Evolutionary conservation across 1,139 yeast genomes (phyloP).

Genomic region (Barnettozyma hawaiiensis): DNA sequence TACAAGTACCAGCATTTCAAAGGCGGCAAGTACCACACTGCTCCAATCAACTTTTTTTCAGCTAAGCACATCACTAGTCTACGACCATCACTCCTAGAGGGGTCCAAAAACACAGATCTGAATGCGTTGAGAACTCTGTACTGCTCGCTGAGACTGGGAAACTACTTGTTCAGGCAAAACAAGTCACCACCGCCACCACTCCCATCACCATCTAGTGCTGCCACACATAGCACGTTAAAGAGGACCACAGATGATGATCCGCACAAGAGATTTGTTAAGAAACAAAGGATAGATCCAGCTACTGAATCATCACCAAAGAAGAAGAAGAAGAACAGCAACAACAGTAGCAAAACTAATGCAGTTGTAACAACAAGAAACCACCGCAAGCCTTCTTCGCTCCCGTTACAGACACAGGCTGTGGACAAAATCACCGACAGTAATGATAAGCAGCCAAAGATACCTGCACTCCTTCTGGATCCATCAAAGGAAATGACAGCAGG

Average conservation of each 20-base stretch:
- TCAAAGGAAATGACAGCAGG: background rate
- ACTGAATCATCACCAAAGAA: background rate
- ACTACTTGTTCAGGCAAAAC: background rate
- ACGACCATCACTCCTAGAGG: background rate
- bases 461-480: background rate
- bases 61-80: background rate
- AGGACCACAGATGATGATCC: background rate
- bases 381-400: too few relatives aligned
- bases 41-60: background rate
- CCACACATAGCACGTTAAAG: too few relatives aligned
- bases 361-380: too few relatives aligned
- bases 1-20: background rate
- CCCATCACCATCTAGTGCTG: background rate
- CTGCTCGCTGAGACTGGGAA: background rate
- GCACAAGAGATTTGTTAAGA: background rate
- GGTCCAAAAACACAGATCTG: background rate
- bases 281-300: background rate
- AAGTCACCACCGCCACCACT: background rate
- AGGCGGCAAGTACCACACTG: background rate
- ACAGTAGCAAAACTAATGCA: background rate
- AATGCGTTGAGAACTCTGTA: background rate
- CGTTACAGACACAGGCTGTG: too few relatives aligned
- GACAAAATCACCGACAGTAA: too few relatives aligned
- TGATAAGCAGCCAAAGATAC: too few relatives aligned
- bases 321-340: too few relatives aligned